These are phyloP conservation scores for Aschersonia sp. DNA, from an alignment of 2,329 filamentous ascomycete genomes.

Conservation along the genomic window DNA sequence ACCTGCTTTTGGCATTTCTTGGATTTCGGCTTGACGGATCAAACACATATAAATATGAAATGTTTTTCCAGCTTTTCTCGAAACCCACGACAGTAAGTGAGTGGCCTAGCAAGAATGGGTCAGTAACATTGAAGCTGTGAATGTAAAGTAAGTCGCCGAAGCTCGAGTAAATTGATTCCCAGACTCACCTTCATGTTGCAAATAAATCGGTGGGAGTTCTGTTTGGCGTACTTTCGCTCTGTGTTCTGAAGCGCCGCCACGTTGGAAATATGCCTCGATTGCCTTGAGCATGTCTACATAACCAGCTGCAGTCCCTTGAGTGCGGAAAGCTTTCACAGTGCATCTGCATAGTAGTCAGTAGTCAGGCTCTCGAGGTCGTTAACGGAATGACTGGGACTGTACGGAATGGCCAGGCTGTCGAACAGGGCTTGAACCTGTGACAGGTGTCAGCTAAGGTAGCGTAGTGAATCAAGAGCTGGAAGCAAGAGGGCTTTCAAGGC, in stretches of 20 bases:
- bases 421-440: constrained; percentile 65
- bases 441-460: background rate
- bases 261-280: constrained; percentile 62
- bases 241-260: constrained; percentile 22
- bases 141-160: too few relatives aligned
- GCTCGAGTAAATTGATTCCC: background rate
- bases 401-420: constrained; percentile 51
- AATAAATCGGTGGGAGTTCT: constrained; percentile 67
- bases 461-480: background rate
- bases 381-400: constrained; percentile 13
- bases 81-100: constrained; percentile 83
- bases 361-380: background rate
- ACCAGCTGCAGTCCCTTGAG: constrained; percentile 26
- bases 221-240: constrained; percentile 55
- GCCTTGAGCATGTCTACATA: constrained; percentile 45
- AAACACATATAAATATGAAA: constrained; percentile 64
- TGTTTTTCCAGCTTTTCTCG: constrained; percentile 51
- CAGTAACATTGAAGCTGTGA: background rate
- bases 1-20: constrained; percentile 43
- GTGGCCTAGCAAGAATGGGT: constrained; percentile 40
- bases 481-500: background rate
- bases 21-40: constrained; percentile 72
- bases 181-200: constrained; percentile 59
- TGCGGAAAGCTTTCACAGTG: constrained; percentile 45
- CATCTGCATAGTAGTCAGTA: constrained; percentile 26